Base-by-base conservation (phyloP, 345 rosid genomes). In the Reutealis trisperma region DNA sequence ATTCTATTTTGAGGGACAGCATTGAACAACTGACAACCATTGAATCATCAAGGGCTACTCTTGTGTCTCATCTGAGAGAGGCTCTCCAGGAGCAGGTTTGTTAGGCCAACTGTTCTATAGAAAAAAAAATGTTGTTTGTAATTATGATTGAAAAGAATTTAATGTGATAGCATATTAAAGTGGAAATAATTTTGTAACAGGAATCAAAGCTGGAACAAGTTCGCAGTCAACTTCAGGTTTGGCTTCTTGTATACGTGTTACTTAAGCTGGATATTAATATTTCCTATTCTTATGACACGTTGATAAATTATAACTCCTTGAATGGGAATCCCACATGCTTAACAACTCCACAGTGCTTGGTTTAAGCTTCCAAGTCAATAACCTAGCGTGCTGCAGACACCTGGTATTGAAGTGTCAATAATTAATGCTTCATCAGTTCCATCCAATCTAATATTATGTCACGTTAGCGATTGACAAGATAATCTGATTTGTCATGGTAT, bases 51-150 rank as follows among this genome's bases (percentile, higher is more conserved):
- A 87, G 92, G 88, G 86, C 84, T 71, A 88, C 80, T 84, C 98
- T 96, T 16, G 88, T 93, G 78, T 82, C 90, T 77, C 82, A 81
- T 74, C 84, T 96, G 75, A 91, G 87, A 81, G 97, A 94, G 63
- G 94, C 93, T 79, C 87, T 96, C 71, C 95, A 89, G 67, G 99
- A 93, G 80, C 94, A 95, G 98, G 99, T 95, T 80, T 19, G 72
- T 82, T 69, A 42, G 73, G 62, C 75, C 37, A 68, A 78, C 72
- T 76, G 24, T 44, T 67, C 54, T 55, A 3, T 12, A 44, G 60
- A 67, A 76, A 32, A 45, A 16, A 52, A 68, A 70, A 9, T 9
- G 51, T 47, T 67, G 25, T 70, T 45, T 67, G 25, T 37, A 21
- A 52, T 64, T 65, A 72, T 67, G 14, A 18, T 72, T 63, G 49